phyloP scores from a whole-genome alignment of 1,284 basidiomycete genomes.

The Malassezia cuniculi region DNA sequence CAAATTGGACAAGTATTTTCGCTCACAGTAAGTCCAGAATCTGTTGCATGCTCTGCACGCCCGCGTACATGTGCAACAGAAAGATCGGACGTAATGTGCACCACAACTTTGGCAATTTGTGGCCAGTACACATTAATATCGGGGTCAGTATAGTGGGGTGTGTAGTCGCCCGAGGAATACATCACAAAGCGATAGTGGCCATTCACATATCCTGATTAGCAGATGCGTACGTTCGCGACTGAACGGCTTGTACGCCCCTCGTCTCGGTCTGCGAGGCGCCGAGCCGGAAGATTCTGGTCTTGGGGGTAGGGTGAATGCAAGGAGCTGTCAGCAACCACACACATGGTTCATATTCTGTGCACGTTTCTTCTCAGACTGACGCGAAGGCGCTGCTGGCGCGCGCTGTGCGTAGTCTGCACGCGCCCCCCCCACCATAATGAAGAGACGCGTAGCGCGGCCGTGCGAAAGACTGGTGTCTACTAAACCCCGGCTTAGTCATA shows the following conservation, averaged over 20 bases:
- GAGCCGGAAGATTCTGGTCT: slow-evolving; percentile 28
- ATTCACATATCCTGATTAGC: slow-evolving; percentile 30
- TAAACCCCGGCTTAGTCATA: too few relatives aligned
- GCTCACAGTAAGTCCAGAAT: not conserved
- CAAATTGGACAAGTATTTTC: slow-evolving; percentile 71
- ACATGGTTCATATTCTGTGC: slow-evolving; percentile 38
- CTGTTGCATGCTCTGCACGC: not conserved
- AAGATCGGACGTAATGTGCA: slow-evolving; percentile 56
- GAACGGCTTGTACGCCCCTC: slow-evolving; percentile 23
- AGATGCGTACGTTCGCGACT: slow-evolving; percentile 35
- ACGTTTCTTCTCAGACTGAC: slow-evolving; percentile 12
- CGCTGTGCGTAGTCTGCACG: too few relatives aligned
- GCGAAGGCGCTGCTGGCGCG: too few relatives aligned
- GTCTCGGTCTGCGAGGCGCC: slow-evolving; percentile 23
- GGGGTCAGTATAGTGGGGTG: slow-evolving; percentile 35
- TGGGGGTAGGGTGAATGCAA: slow-evolving; percentile 41
- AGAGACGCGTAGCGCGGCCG: too few relatives aligned
- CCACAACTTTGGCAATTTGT: slow-evolving; percentile 88
- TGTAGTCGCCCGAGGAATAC: slow-evolving; percentile 41
- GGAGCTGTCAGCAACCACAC: slow-evolving; percentile 18
- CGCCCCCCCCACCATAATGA: too few relatives aligned
- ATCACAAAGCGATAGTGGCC: slow-evolving; percentile 43
- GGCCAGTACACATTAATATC: slow-evolving; percentile 47
- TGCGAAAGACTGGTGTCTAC: too few relatives aligned
- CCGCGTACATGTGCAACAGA: slow-evolving; percentile 6